Evolutionary conservation across 768 basidiomycete genomes (phyloP).

Genomic region (Tulasnella sp.): DNA sequence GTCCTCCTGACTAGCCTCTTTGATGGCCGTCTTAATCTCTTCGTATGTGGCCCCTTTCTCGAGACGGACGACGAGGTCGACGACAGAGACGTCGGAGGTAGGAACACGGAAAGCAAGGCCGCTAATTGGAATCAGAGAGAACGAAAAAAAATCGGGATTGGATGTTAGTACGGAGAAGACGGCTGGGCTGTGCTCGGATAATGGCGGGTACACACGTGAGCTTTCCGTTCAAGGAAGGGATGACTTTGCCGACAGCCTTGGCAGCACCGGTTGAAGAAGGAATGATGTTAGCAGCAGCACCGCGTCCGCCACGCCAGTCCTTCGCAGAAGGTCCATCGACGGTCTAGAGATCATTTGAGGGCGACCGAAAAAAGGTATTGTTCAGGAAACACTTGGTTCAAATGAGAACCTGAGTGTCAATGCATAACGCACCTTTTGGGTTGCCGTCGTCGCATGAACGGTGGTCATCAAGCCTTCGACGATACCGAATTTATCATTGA

Average conservation of each 20-base stretch:
- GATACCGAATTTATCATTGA: constrained; percentile 96
- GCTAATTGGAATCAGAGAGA: too few species aligned
- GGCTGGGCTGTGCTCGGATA: too few species aligned
- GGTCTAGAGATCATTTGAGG: too few species aligned
- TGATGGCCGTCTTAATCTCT: constrained; percentile 84
- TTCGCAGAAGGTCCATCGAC: constrained; percentile 93
- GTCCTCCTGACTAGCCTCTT: constrained; percentile 71
- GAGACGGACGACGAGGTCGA: constrained; percentile 92
- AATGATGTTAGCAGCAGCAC: constrained; percentile 97
- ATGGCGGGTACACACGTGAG: constrained; percentile 92
- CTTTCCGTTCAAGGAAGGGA: constrained; percentile 94
- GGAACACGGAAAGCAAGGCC: constrained; percentile 98
- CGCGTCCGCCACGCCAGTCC: constrained; percentile 97
- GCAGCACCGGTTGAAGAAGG: constrained; percentile 98
- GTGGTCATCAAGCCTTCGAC: constrained; percentile 99
- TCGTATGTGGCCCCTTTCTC: constrained; percentile 87
- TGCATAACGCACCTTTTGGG: constrained; percentile 80
- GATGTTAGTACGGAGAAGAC: too few species aligned
- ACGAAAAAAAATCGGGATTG: too few species aligned
- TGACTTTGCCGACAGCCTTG: constrained; percentile 99
- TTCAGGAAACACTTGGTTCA: too few species aligned
- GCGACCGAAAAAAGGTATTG: too few species aligned
- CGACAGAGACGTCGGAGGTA: constrained; percentile 94
- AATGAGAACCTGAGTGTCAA: too few species aligned
- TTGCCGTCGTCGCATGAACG: constrained; percentile 95